Evolutionary conservation across 805 yeast genomes (phyloP), one percentile per base, ranked within the genome.

Genomic region (Candida corydali): DNA sequence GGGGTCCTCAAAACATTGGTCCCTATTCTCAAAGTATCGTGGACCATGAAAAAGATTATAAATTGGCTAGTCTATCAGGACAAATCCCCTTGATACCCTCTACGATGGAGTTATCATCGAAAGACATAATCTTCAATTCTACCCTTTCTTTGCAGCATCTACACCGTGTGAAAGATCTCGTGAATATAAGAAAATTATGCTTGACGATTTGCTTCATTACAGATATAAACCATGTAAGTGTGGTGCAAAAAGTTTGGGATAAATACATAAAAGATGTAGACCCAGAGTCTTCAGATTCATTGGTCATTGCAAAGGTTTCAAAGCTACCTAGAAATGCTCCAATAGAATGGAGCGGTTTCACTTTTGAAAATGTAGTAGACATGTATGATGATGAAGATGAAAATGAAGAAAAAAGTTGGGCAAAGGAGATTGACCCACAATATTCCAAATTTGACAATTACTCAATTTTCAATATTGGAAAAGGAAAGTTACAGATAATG

Each of bases 1-100:
- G 98, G 98, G 98, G 97, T 0, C 98, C 98, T 0, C 91, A 95
- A 25, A 93, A 93, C 47, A 93, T 93, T 31, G 98, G 98, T 0
- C 98, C 98, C 0, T 93, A 93, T 54, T 91, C 98, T 0, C 98
- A 93, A 58, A 75, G 89, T 0, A 76, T 80, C 8, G 57, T 73
- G 4, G 80, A 77, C 43, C 53, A 53, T 14, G 40, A 40, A 10
- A 40, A 41, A 2, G 37, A 37, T 8, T 75, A 77, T 38, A 59
- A 70, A 18, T 57, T 78, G 6, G 80, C 82, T 2, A 67, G 71
- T 25, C 55, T 89, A 9, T 86, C 97, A 34, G 98, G 98, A 0
- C 98, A 93, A 62, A 89, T 93, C 26, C 94, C 96, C 2, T 64
- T 93, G 26, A 55, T 81, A 2, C 97, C 98, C 0, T 57, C 75